Evolutionary conservation across 2,329 filamentous ascomycete species (phyloP).

Genomic region (Fusarium sp.): DNA sequence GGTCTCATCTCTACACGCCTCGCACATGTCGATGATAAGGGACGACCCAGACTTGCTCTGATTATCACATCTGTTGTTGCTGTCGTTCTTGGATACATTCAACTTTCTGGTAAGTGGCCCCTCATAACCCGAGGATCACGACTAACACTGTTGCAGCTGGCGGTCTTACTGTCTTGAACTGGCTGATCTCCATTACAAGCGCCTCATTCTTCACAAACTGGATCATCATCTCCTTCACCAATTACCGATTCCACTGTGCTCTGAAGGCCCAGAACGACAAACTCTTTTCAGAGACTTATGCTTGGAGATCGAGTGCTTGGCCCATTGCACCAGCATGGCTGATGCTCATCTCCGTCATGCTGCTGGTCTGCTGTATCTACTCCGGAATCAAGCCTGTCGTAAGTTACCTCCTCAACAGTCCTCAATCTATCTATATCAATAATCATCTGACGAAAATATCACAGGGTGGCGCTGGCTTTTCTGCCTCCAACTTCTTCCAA

Average conservation of each 20-base stretch:
- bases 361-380: conserved; percentile 8
- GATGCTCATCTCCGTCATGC: conserved; percentile 7
- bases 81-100: conserved; percentile 19
- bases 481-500: not conserved
- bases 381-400: conserved; percentile 12
- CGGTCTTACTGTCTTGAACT: conserved; percentile 19
- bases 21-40: conserved; percentile 7
- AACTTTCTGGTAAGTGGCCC: not conserved
- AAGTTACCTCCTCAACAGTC: not conserved
- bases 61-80: conserved; percentile 3
- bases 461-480: not conserved
- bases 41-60: conserved; percentile 21
- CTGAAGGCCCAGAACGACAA: conserved; percentile 20
- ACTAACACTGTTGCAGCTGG: not conserved
- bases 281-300: conserved; percentile 24
- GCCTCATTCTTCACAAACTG: conserved; percentile 31
- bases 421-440: rapidly evolving
- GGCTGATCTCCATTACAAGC: conserved; percentile 30
- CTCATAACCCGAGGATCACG: not conserved
- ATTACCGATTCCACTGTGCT: conserved; percentile 25
- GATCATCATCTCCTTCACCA: conserved; percentile 30
- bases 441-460: rapidly evolving
- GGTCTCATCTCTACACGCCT: not conserved
- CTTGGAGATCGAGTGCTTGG: conserved; percentile 20
- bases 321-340: conserved; percentile 11